Evolutionary conservation across 257 asterid genomes (phyloP), one percentile per base, ranked within the genome.

Genomic region (Petunia secreta): DNA sequence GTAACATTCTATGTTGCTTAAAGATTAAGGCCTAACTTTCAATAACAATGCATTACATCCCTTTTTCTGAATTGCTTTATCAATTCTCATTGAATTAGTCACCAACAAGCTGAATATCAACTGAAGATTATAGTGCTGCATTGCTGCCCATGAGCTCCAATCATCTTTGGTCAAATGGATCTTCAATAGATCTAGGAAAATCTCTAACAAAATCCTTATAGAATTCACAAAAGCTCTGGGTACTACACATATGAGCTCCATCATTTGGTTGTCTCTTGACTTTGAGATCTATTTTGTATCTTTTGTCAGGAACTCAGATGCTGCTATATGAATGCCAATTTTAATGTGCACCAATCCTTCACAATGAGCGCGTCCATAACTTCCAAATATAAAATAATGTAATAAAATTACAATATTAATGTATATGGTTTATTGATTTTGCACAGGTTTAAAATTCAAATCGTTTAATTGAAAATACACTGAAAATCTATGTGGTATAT

Each of bases 321-420:
- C 98, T 84, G 98, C 98, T 80, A 94, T 97, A 81, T 94, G 97
- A 97, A 92, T 94, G 71, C 98, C 98, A n/a, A 94, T 94, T 85
- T 92, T 94, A 82, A 94, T 94, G 97, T 94, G 95, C 78, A 84
- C 66, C 7, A 78, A 40, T 50, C 67, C 34, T 75, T 63, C 54
- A 44, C 6, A 25, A 25, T 25, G 25, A 25, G 25, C 25, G 25
- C 76, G 75, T 77, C 81, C 62, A 15, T 34, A 58, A 78, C 10
- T 25, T 13, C 46, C 74, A 36, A n/a, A 63, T 5, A 63, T 63
- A 13, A 9, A 63, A 14, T 0, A 25, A 6, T n/a, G 69, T 63
- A 3, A 16, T 13, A 36, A 59, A 59, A 59, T 13, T 59, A 36
- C 9, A 3, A 59, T 25, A 25, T 25, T 25, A 25, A 25, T 25